Base-by-base conservation (phyloP, 495 filamentous ascomycete genomes). In the Aspergillus kassunensis region DNA sequence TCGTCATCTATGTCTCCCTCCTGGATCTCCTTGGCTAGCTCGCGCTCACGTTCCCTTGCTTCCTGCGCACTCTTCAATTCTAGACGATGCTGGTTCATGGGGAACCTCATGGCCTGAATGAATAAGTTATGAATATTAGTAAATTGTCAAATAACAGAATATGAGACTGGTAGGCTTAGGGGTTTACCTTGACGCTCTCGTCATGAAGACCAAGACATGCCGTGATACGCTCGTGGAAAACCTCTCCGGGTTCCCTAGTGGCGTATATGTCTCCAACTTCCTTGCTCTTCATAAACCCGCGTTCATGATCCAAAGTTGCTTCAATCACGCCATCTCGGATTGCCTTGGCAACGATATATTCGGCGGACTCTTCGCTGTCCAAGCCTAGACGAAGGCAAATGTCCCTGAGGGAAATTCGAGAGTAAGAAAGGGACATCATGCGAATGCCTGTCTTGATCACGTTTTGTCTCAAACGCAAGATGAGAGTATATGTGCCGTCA, bases 361-460 rank as follows among this genome's bases (percentile, higher is more conserved):
- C 93, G 16, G 93, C 93, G 44, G 86, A 92, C 75, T 98, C 91
- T 66, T 98, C 93, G 56, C 84, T 90, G 49, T 90, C 87, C n/a
- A 98, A 73, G 35, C 90, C 86, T 46, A 98, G 78, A 40, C 93
- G 87, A 53, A 97, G 88, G 75, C 95, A 97, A 55, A 98, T 98
- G 63, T 98, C 93, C 46, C 93, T 84, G 39, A 98, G 80, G n/a
- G 91, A 96, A 64, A 98, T 98, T 51, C 91, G 86, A 44, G 91
- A 95, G 72, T 98, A 98, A 45, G 90, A 93, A 62, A 98, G 76
- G 24, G 91, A 96, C 84, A 98, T 96, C 89, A 96, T 97, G 55
- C 93, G 89, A 58, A 98, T 93, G 58, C 93, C 93, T 29, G 93
- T 98, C 76, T 96, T 96, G 82, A 98, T 97, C 67, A 98, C 93